Evolutionary conservation across 2,329 filamentous ascomycete species (phyloP), one percentile per base, ranked within the genome.

Genomic region (Ophiocordyceps camponoti-leonardi): DNA sequence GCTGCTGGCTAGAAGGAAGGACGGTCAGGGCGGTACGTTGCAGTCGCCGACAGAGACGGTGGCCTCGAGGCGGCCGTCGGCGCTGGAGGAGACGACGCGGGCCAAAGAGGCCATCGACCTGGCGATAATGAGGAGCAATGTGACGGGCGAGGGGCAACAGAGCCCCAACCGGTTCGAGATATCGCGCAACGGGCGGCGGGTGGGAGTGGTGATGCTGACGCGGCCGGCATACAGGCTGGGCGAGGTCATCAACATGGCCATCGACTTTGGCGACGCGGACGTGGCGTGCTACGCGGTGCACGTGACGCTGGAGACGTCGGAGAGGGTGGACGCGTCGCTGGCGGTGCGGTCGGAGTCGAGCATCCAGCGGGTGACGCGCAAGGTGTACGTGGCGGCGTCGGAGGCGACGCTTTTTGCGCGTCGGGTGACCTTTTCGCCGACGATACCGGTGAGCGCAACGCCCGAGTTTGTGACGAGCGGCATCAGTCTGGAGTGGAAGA

Each of bases 91-190:
- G 35, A 66, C 72, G 1, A 63, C 73, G 3, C 78, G 76, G 2
- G 82, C 75, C 49, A 90, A 86, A 57, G 87, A 95, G 54, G 80
- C 85, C 19, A 94, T 98, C 54, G 86, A 95, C 57, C 72, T 94
- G 49, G 84, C 92, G 13, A 94, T 96, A 48, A 71, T 95, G 45
- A 80, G 86, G 51, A 87, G 86, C 57, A 86, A 86, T 52, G 66
- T 81, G 52, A 72, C 77, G 0, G 69, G 69, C 2, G 72, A 77
- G 41, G 74, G 77, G n/a, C 79, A 81, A 33, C 81, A 86, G 54
- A 88, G 84, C 57, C 77, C 82, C n/a, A 95, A 94, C 56, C 80
- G 87, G 37, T 98, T 96, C 59, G 88, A 94, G 58, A 96, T 98
- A 58, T 82, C 90, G 13, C 83, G 90, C 14, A 88, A 87, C 56